Conservation (phyloP, 2,329 filamentous ascomycete genomes). For the Pseudocercospora fuligena region DNA sequence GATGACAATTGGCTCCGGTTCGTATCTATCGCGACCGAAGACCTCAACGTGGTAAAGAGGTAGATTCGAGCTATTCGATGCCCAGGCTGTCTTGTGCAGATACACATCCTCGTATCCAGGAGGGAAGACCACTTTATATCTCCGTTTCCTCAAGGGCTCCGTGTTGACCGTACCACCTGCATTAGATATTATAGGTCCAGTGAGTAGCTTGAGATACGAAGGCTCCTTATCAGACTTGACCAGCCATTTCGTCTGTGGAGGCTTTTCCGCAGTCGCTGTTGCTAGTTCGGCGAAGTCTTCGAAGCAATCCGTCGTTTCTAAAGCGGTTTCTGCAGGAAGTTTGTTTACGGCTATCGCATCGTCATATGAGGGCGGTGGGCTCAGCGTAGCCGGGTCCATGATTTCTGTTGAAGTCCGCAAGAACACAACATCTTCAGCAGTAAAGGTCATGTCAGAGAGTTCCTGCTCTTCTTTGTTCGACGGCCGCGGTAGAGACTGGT, state of each 20-base stretch:
- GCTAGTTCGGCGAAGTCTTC: constrained; percentile 17
- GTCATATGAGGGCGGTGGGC: constrained; percentile 22
- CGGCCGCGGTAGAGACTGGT: constrained; percentile 2
- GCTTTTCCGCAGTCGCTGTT: constrained; percentile 9
- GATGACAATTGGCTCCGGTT: constrained; percentile 30
- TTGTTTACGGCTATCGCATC: constrained; percentile 18
- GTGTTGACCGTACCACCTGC: constrained; percentile 22
- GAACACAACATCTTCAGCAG: constrained; percentile 20
- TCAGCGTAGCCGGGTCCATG: constrained; percentile 14
- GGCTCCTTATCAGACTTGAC: constrained; percentile 22
- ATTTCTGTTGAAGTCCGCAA: constrained; percentile 19
- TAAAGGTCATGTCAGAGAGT: constrained; percentile 11
- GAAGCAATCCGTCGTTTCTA: constrained; percentile 20
- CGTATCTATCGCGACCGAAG: constrained; percentile 23
- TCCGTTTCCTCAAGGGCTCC: constrained; percentile 23
- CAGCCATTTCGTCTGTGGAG: constrained; percentile 25
- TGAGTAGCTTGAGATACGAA: constrained; percentile 26
- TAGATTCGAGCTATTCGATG: constrained; percentile 16
- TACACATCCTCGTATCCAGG: constrained; percentile 32
- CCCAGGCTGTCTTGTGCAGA: constrained; percentile 29
- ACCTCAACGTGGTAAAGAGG: constrained; percentile 27
- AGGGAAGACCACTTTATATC: constrained; percentile 29
- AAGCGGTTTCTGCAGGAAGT: constrained; percentile 11
- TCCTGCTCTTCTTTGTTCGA: constrained; percentile 7
- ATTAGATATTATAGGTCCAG: constrained; percentile 29